These are phyloP conservation scores for Ophiocordyceps polyrhachis-furcata DNA, from an alignment of 2,329 filamentous ascomycete genomes.

Conservation along the genomic window DNA sequence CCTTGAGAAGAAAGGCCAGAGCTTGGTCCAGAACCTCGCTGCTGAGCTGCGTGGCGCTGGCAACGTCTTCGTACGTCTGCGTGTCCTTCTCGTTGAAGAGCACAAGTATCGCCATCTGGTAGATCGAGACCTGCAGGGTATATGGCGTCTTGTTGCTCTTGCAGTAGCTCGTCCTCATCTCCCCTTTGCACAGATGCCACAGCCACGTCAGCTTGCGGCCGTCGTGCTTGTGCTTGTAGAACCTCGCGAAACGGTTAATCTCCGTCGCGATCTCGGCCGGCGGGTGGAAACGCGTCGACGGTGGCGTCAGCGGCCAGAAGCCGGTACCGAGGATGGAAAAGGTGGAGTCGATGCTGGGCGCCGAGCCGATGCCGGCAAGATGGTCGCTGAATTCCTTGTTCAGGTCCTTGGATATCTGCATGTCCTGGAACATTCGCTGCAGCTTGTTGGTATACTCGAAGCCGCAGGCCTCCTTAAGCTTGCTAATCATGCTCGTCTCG, in stretches of 20 bases:
- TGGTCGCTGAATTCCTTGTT: constrained; percentile 79
- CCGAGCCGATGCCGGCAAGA: constrained; percentile 31
- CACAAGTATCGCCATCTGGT: constrained; percentile 90
- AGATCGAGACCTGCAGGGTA: constrained; percentile 93
- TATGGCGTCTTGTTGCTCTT: constrained; percentile 79
- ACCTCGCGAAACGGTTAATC: constrained; percentile 73
- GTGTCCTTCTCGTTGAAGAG: constrained; percentile 86
- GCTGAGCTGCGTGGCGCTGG: constrained; percentile 59
- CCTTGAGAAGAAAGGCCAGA: constrained; percentile 73
- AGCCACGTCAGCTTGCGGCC: constrained; percentile 95
- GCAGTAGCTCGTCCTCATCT: constrained; percentile 85
- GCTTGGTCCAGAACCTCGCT: constrained; percentile 75
- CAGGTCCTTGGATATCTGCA: constrained; percentile 96
- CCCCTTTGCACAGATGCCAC: constrained; percentile 96
- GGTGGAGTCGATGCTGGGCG: constrained; percentile 61
- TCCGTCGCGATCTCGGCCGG: constrained; percentile 72
- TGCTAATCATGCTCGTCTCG: constrained; percentile 98
- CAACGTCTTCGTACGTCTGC: constrained; percentile 75
- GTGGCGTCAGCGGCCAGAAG: constrained; percentile 86
- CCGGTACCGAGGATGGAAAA: constrained; percentile 91
- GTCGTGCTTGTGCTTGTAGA: constrained; percentile 93
- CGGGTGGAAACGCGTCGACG: constrained; percentile 74
- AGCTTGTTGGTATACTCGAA: constrained; percentile 99
- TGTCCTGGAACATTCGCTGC: constrained; percentile 99
- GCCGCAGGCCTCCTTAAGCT: constrained; percentile 93